Conservation (phyloP, 306 rosid genomes). For the Cucurbita ficifolia region DNA sequence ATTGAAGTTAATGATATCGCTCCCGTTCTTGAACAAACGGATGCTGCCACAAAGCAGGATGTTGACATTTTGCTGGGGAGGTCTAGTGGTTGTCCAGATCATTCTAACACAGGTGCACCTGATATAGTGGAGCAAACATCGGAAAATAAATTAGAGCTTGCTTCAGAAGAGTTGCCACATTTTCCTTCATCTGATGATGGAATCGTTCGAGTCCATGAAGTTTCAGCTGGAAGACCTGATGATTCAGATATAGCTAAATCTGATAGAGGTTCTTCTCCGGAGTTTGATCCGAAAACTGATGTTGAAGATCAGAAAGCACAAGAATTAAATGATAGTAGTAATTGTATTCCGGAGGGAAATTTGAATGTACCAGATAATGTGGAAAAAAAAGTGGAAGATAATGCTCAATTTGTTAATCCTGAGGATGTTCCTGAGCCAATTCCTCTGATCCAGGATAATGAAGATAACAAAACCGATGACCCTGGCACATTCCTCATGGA, state of each 20-base stretch:
- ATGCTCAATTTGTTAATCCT: not conserved
- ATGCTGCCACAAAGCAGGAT: not conserved
- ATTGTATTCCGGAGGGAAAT: not conserved
- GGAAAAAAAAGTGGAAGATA: not conserved
- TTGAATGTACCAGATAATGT: not conserved
- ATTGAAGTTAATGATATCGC: not conserved
- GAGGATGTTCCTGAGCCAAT: slow-evolving; percentile 8
- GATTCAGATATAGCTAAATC: not conserved
- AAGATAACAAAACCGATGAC: not conserved
- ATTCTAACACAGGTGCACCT: not conserved
- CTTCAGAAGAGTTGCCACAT: not conserved
- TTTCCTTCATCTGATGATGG: not conserved
- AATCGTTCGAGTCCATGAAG: not conserved
- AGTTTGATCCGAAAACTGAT: slow-evolving; percentile 1
- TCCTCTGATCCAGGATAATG: not conserved
- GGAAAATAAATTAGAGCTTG: not conserved
- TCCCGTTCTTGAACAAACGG: not conserved
- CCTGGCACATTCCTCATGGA: slow-evolving; percentile 19
- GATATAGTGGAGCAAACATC: not conserved
- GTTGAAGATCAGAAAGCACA: slow-evolving; percentile 7
- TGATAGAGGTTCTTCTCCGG: not conserved
- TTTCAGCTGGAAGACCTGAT: not conserved
- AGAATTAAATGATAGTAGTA: not conserved
- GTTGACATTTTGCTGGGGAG: not conserved
- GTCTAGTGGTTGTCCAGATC: not conserved